phyloP scores from a whole-genome alignment of 257 asterid species.

The Capsicum pubescens region DNA sequence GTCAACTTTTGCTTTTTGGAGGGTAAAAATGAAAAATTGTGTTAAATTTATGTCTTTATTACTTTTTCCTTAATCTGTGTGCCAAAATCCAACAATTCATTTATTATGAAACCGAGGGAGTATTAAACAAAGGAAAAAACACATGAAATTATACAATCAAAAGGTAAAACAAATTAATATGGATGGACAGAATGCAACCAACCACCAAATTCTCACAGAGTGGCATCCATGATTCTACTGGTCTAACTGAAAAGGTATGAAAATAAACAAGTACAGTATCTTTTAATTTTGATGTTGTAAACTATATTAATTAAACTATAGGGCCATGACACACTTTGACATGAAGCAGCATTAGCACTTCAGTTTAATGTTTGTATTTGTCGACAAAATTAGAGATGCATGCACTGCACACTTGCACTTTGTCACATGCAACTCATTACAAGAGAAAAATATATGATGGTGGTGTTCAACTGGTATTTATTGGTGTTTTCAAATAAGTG shows the following conservation, averaged over 20 bases:
- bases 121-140: conserved; percentile 10
- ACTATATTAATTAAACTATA: neutral
- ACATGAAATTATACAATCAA: neutral
- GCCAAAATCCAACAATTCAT: too few relatives aligned
- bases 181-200: neutral
- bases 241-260: neutral
- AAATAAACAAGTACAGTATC: neutral
- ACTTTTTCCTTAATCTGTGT: too few relatives aligned
- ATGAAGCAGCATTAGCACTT: neutral
- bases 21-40: too few relatives aligned
- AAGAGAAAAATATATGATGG: neutral
- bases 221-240: neutral
- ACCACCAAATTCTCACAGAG: neutral
- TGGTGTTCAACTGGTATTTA: too few relatives aligned
- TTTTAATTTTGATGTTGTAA: neutral
- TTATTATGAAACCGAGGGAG: too few relatives aligned
- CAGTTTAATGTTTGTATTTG: neutral
- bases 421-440: neutral
- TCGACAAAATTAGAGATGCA: neutral
- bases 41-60: too few relatives aligned
- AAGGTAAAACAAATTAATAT: neutral
- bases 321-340: neutral
- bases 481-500: too few relatives aligned
- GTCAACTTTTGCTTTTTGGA: too few relatives aligned
- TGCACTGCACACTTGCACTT: too few relatives aligned